Evolutionary conservation across 257 asterid species (phyloP).

Genomic region (Eucommia ulmoides): DNA sequence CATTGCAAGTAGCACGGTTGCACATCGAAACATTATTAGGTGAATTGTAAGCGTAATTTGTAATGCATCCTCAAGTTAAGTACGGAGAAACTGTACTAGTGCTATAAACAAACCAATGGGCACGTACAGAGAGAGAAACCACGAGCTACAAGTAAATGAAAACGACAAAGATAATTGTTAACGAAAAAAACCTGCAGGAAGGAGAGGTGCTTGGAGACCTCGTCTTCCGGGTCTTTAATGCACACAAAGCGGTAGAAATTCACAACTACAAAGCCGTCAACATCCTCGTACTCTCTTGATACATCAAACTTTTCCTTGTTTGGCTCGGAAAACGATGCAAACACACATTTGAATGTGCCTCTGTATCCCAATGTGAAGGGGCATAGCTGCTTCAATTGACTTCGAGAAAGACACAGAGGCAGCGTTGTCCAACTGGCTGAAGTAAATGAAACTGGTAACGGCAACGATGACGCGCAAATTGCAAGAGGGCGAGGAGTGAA

Average conservation of each 20-base stretch:
- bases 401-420: not conserved
- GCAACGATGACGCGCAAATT: no score
- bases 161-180: not conserved
- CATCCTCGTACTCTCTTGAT: conserved; percentile 20
- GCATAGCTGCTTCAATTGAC: not conserved
- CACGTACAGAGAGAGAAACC: no score
- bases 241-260: conserved; percentile 68
- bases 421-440: no score
- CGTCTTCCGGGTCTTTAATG: conserved; percentile 54
- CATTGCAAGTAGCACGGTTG: no score
- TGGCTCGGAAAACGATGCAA: conserved; percentile 23
- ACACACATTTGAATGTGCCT: conserved; percentile 1
- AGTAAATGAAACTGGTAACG: no score
- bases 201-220: conserved; percentile 61
- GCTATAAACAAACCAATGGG: no score
- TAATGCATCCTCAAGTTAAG: not conserved
- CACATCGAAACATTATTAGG: no score
- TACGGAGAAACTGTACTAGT: not conserved
- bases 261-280: conserved; percentile 63
- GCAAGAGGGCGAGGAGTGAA: not conserved
- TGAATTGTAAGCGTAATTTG: no score
- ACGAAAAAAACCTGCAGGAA: conserved; percentile 56
- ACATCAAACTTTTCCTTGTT: conserved; percentile 27
- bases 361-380: not conserved
- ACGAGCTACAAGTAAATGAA: not conserved